A percentile compares a stretch with the other conserved stretches of the same genome.
phyloP scores from a whole-genome alignment of 2,329 filamentous ascomycete species.

The Fusarium udum region DNA sequence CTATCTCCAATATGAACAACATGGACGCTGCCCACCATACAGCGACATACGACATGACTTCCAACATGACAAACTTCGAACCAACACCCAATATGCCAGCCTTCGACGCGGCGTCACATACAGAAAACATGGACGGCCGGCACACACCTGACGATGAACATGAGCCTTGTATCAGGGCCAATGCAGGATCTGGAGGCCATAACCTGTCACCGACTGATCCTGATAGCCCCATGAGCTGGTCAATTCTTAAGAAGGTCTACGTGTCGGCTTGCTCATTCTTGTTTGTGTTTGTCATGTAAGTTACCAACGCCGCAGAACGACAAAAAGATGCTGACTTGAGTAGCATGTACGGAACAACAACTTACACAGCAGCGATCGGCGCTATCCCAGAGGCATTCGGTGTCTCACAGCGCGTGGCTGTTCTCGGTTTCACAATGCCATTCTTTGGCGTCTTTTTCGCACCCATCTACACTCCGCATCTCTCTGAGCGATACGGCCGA shows the following conservation, averaged over 20 bases:
- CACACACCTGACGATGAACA: background rate
- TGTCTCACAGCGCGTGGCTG: background rate
- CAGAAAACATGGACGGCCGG: background rate
- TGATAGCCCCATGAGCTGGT: background rate
- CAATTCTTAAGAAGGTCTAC: background rate
- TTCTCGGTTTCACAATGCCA: background rate
- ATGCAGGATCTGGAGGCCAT: background rate
- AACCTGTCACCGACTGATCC: background rate
- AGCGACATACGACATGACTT: background rate
- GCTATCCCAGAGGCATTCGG: background rate
- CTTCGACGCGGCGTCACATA: background rate
- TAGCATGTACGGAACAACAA: background rate
- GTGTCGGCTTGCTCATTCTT: background rate
- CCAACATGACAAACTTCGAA: background rate
- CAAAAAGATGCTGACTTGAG: background rate
- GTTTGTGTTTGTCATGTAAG: background rate
- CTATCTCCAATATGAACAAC: background rate
- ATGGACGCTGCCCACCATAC: background rate
- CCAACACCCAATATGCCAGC: background rate
- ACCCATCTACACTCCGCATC: background rate
- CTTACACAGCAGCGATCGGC: background rate
- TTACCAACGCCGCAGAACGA: rapidly evolving
- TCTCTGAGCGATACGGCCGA: background rate
- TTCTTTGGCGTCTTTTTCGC: slow-evolving; percentile 2
- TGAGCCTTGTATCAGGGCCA: background rate